A percentile compares a stretch with the other conserved stretches of the same genome.
Conservation (phyloP, 2,329 filamentous ascomycete genomes). For the Hysterium pulicare region DNA sequence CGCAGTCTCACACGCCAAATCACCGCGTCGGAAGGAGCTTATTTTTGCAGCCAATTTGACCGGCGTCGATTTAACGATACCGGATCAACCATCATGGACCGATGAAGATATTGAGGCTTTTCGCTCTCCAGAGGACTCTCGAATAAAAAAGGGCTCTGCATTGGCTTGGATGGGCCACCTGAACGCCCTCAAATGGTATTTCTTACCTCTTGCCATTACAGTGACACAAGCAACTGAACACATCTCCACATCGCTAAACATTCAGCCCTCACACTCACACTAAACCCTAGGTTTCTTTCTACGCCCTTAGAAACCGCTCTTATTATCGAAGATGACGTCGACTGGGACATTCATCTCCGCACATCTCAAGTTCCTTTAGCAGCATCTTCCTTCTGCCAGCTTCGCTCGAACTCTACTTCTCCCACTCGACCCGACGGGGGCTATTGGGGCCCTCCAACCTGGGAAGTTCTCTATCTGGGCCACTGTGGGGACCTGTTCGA, state of each 20-base stretch:
- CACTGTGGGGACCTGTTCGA: constrained; percentile 39
- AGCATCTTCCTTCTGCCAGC: constrained; percentile 24
- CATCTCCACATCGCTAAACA: neutral
- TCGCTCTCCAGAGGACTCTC: constrained; percentile 20
- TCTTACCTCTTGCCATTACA: neutral
- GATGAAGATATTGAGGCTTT: constrained; percentile 30
- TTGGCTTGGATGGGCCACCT: constrained; percentile 43
- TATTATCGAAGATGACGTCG: constrained; percentile 41
- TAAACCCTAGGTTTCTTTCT: constrained; percentile 29
- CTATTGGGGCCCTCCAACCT: constrained; percentile 32
- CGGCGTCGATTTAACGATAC: constrained; percentile 36
- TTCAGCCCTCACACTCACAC: neutral
- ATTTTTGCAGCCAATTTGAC: constrained; percentile 39
- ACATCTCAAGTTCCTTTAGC: constrained; percentile 30
- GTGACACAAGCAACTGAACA: neutral
- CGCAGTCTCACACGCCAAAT: constrained; percentile 35
- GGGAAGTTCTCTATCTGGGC: constrained; percentile 41
- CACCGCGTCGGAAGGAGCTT: constrained; percentile 32
- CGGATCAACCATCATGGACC: constrained; percentile 37
- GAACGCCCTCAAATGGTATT: constrained; percentile 31
- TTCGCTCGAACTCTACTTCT: constrained; percentile 17
- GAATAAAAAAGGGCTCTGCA: constrained; percentile 34
- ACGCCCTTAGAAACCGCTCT: constrained; percentile 30
- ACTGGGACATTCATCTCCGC: constrained; percentile 39
- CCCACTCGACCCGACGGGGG: constrained; percentile 8